Conservation (phyloP, 208 protist genomes). For the Polymyxa betae region DNA sequence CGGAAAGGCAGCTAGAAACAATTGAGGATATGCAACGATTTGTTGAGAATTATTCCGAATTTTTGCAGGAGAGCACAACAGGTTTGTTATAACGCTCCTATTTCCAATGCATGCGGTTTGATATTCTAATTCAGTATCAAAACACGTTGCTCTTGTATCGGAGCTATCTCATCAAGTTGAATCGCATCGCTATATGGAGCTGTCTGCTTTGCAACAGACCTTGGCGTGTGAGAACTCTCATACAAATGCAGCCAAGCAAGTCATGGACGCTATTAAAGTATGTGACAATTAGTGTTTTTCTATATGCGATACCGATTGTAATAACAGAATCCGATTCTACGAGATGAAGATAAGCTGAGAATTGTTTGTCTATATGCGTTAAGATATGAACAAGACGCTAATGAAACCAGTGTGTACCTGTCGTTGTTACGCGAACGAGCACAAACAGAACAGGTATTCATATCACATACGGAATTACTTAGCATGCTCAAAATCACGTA, state of each 20-base stretch:
- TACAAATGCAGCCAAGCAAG: not conserved
- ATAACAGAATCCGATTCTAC: conserved; percentile 22
- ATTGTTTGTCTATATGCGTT: conserved; percentile 49
- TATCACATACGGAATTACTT: not conserved
- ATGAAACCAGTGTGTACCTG: conserved; percentile 43
- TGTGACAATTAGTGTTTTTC: not conserved
- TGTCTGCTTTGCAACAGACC: conserved; percentile 62
- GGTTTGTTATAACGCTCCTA: not conserved
- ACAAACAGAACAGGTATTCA: not conserved
- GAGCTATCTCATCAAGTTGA: conserved; percentile 56
- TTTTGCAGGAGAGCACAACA: not conserved
- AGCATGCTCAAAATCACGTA: not conserved
- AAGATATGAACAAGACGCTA: conserved; percentile 56
- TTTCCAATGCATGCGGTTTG: not conserved
- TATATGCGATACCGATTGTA: not conserved
- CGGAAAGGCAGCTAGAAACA: conserved; percentile 55
- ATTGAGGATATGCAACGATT: conserved; percentile 66
- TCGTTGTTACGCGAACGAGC: conserved; percentile 21
- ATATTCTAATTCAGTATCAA: conserved; percentile 25
- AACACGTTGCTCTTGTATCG: conserved; percentile 59
- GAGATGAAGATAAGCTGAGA: conserved; percentile 2
- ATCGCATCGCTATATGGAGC: conserved; percentile 52
- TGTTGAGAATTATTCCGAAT: conserved; percentile 63
- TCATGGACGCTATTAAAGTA: conserved; percentile 20
- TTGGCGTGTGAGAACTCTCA: conserved; percentile 60